Conservation (phyloP, 306 rosid species). For the Abrus precatorius region DNA sequence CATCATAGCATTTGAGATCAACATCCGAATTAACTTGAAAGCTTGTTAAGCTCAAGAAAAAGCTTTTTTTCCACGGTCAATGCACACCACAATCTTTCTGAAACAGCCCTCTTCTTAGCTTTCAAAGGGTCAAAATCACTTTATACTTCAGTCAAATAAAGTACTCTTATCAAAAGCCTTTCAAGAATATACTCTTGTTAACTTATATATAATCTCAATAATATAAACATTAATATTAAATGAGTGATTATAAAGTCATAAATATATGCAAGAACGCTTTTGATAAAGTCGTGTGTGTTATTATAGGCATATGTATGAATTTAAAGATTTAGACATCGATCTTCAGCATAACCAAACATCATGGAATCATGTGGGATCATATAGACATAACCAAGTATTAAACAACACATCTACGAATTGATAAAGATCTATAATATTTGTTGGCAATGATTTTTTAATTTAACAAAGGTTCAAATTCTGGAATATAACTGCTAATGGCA, state of each 20-base stretch:
- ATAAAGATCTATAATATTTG: no score
- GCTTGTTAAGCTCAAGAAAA: background rate
- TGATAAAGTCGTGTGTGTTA: no score
- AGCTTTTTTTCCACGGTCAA: background rate
- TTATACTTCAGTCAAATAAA: background rate
- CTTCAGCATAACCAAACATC: no score
- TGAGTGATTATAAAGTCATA: background rate
- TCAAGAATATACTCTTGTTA: background rate
- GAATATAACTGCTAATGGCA: no score
- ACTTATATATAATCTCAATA: background rate
- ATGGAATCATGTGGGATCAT: no score
- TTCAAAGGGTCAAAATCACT: constrained; percentile 8
- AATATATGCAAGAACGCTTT: no score
- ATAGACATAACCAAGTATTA: no score
- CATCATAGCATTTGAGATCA: background rate
- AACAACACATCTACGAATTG: no score
- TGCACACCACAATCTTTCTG: background rate
- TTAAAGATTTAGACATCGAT: no score
- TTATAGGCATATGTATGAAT: no score
- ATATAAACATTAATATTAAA: background rate
- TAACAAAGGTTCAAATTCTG: no score
- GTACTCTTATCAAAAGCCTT: background rate
- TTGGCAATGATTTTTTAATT: no score
- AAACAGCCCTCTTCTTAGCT: background rate
- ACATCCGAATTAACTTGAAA: background rate